Base-by-base conservation (phyloP, 2,329 filamentous ascomycete species). In the Ophiosphaerella narmari region DNA sequence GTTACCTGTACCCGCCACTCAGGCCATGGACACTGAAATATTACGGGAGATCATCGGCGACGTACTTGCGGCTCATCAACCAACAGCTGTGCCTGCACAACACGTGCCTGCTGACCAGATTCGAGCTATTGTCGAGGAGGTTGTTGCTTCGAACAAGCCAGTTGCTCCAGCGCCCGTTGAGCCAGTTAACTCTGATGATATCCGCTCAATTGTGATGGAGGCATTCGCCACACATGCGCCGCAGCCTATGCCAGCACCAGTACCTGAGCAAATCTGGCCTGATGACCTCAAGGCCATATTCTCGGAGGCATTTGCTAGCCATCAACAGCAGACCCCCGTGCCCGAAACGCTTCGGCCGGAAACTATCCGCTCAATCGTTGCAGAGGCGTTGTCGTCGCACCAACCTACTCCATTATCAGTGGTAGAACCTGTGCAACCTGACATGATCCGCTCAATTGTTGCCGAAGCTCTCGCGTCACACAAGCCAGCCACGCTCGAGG, bases 91-190 rank as follows among this genome's bases (percentile, higher is more conserved):
- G 37, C 41, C 61, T 43, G 58, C 60, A 16, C 65, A 71, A 50
- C 61, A 62, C 44, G 62, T 70, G 46, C 62, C 60, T 60, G 75
- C 91, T 61, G 91, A 97, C 48, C 89, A 94, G 69, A 90, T 97
- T 60, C 78, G 77, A 53, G 66, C 67, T 16, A 77, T 77, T 33
- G 72, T 81, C 3, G 72, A 91, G n/a, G 84, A 89, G 62, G 88
- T 87, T 1, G 74, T 96, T 29, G 71, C 75, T 24, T 70, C 76
- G 32, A 76, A 74, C 43, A 67, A 78, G 42, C 46, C 69, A 53
- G 24, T 38, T 31, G 42, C 46, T 21, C 52, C 54, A 21, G 59
- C 59, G 24, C 55, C 57, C 21, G 43, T 43, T 32, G 63, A 65
- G 26, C 37, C 63, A 18, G 45, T 71, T 50, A 65, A 60, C 38